Conservation (phyloP, 2,329 filamentous ascomycete genomes). For the Westerdykella sp. region DNA sequence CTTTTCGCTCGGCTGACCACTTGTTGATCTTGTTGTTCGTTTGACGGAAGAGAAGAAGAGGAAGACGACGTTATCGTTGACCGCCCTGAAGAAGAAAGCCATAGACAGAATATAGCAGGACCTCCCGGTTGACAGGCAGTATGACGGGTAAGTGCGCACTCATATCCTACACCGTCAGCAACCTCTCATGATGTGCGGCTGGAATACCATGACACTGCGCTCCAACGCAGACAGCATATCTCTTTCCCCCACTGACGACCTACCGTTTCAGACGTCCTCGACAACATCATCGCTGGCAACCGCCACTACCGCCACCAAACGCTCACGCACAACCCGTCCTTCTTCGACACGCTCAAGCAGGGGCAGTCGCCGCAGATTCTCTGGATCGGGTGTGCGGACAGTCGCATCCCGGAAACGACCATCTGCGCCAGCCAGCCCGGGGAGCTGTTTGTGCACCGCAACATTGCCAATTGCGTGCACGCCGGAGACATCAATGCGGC, state of each 20-base stretch:
- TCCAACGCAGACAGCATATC: background rate
- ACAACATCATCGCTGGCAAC: slow-evolving; percentile 61
- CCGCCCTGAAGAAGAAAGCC: no score
- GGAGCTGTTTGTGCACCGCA: slow-evolving; percentile 83
- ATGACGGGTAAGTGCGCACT: background rate
- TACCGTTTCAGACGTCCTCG: slow-evolving; percentile 48
- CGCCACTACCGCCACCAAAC: slow-evolving; percentile 64
- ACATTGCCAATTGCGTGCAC: slow-evolving; percentile 79
- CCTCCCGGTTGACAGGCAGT: background rate
- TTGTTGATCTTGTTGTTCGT: no score
- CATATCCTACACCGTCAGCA: background rate
- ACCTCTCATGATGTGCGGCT: background rate
- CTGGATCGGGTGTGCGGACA: slow-evolving; percentile 85
- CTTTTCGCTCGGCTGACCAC: no score
- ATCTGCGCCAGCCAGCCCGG: slow-evolving; percentile 72
- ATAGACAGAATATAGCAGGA: no score
- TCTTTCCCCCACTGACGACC: background rate
- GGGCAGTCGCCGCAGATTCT: slow-evolving; percentile 64
- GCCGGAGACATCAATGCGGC: slow-evolving; percentile 68
- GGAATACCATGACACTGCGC: background rate
- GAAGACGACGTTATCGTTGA: no score
- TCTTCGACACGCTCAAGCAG: slow-evolving; percentile 61
- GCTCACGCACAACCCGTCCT: slow-evolving; percentile 58
- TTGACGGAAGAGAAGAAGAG: no score
- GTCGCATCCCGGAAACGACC: slow-evolving; percentile 75